Evolutionary conservation across 2,329 filamentous ascomycete species (phyloP).

Genomic region (Penicillium sp.): DNA sequence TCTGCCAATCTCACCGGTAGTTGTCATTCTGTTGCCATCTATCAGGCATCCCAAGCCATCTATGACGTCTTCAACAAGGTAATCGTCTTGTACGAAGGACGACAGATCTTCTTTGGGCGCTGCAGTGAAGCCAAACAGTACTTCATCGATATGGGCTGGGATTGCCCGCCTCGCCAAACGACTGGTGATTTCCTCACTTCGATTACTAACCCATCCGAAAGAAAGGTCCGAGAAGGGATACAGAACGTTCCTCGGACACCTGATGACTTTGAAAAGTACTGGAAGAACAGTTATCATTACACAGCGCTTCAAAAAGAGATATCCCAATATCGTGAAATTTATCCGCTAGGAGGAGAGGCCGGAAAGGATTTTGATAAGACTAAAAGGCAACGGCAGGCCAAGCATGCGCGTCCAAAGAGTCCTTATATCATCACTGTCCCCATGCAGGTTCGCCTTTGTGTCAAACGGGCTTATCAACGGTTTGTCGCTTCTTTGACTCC

Average conservation of each 20-base stretch:
- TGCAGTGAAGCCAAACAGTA: constrained; percentile 61
- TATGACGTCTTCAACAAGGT: constrained; percentile 72
- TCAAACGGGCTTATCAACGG: constrained; percentile 76
- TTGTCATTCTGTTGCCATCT: constrained; percentile 60
- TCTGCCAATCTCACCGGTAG: constrained; percentile 52
- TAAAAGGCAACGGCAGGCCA: constrained; percentile 36
- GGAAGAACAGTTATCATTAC: constrained; percentile 42
- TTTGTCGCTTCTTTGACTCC: constrained; percentile 14
- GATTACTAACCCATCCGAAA: constrained; percentile 65
- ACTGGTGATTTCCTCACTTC: constrained; percentile 70
- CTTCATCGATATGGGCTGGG: constrained; percentile 69
- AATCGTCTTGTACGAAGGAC: constrained; percentile 72
- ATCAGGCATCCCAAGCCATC: constrained; percentile 54
- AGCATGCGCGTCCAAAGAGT: constrained; percentile 38
- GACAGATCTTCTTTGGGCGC: constrained; percentile 74
- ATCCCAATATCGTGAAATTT: constrained; percentile 30
- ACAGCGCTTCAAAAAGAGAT: constrained; percentile 37
- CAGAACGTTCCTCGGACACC: constrained; percentile 66
- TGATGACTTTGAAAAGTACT: constrained; percentile 63
- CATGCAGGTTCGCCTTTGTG: constrained; percentile 78
- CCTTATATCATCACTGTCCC: constrained; percentile 77
- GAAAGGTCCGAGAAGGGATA: constrained; percentile 57
- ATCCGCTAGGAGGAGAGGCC: constrained; percentile 34
- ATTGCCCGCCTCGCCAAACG: constrained; percentile 66
- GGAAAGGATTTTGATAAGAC: constrained; percentile 33